Conservation (phyloP, 164 flowering plant genomes). For the Kalanchoe fedtschenkoi region DNA sequence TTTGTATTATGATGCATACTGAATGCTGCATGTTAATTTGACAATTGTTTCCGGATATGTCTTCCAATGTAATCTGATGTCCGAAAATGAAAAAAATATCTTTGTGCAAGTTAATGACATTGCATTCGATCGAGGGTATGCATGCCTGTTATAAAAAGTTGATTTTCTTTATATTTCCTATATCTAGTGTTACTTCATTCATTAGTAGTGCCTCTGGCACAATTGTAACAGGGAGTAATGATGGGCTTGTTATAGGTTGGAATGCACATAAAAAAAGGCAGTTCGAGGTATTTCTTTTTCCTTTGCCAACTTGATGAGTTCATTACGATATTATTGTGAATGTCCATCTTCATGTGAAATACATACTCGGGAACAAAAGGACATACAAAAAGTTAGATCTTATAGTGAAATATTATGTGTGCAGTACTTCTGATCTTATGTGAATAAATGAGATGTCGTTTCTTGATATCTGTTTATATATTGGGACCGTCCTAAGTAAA, state of each 20-base stretch:
- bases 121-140: conserved; percentile 66
- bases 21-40: conserved; percentile 1
- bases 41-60: conserved; percentile 36
- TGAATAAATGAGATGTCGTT: not conserved
- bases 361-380: not conserved
- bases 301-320: not conserved
- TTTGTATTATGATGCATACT: not conserved
- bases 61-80: conserved; percentile 71
- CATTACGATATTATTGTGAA: not conserved
- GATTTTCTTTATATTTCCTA: not conserved
- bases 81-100: conserved; percentile 42
- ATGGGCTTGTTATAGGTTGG: conserved; percentile 69
- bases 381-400: not conserved
- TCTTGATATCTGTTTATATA: not conserved
- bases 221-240: conserved; percentile 73
- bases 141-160: not conserved
- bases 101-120: conserved; percentile 73
- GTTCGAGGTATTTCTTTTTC: conserved; percentile 46
- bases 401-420: not conserved
- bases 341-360: not conserved
- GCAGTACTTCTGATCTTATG: not conserved
- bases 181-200: conserved; percentile 1
- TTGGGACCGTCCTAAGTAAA: not conserved
- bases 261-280: conserved; percentile 56
- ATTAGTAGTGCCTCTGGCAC: conserved; percentile 31